These are phyloP conservation scores for Camellia japonica DNA, from an alignment of 148 eudicot species.

Conservation along the genomic window DNA sequence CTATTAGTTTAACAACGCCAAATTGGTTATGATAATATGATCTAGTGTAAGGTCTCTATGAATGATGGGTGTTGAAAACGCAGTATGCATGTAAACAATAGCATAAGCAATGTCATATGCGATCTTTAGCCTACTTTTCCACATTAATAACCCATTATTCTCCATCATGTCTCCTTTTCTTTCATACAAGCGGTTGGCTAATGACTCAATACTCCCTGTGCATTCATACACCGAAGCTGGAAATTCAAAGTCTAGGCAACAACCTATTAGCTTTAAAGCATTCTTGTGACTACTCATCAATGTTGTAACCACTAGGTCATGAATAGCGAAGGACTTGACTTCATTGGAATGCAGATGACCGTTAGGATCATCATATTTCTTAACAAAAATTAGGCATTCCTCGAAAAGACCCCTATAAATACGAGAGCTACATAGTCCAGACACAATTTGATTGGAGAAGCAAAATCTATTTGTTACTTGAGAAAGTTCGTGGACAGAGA, in stretches of 20 bases:
- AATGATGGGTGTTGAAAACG: conserved; percentile 19
- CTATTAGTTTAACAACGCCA: conserved; percentile 13
- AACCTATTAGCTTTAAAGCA: conserved; percentile 4
- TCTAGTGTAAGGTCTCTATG: neutral
- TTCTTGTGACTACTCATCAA: conserved; percentile 16
- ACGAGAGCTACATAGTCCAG: no score
- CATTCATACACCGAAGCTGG: conserved; percentile 14
- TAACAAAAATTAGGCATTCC: no score
- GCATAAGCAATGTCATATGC: conserved; percentile 13
- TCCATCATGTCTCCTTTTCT: neutral
- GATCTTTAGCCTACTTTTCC: neutral
- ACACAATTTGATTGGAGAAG: no score
- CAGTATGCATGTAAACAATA: conserved; percentile 18
- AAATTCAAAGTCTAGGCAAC: conserved; percentile 8
- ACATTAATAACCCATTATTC: neutral
- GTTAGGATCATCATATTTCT: no score
- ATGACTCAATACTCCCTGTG: neutral
- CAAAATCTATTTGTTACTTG: no score
- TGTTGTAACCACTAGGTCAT: neutral
- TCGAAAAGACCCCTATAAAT: neutral
- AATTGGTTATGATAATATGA: conserved; percentile 5
- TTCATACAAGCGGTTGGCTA: neutral
- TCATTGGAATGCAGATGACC: no score
- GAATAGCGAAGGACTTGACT: no score
- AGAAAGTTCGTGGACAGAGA: neutral